Evolutionary conservation across 306 rosid genomes (phyloP).

Genomic region (Trifolium fragiferum): DNA sequence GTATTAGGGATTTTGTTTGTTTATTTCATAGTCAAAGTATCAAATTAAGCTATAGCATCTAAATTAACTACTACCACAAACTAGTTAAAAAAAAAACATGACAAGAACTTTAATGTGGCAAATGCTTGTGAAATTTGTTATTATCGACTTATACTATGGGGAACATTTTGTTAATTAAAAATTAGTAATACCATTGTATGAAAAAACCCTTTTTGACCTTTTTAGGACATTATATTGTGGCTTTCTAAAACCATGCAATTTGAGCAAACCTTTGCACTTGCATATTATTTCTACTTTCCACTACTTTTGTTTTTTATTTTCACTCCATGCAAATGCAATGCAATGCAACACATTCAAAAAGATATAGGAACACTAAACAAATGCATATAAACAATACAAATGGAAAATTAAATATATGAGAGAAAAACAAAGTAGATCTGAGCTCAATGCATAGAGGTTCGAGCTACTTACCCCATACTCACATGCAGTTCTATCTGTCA

Average conservation of each 20-base stretch:
- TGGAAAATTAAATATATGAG: constrained; percentile 29
- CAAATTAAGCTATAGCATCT: constrained; percentile 14
- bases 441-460: constrained; percentile 65
- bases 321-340: constrained; percentile 3
- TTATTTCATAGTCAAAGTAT: constrained; percentile 30
- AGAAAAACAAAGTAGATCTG: constrained; percentile 47
- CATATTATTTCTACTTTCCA: constrained; percentile 34
- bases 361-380: constrained; percentile 41
- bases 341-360: constrained; percentile 44
- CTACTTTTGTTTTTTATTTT: constrained; percentile 25
- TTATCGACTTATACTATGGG: not conserved
- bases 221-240: constrained; percentile 43
- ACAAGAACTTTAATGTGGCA: too few relatives aligned
- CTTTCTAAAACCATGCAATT: constrained; percentile 41
- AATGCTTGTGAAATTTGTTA: too few relatives aligned
- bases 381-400: constrained; percentile 36
- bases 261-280: constrained; percentile 35
- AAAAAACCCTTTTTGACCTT: constrained; percentile 40
- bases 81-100: not conserved
- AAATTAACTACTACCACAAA: constrained; percentile 7
- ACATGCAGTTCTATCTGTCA: constrained; percentile 63
- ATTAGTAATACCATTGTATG: constrained; percentile 15
- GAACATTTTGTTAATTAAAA: constrained; percentile 34
- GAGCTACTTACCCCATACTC: constrained; percentile 63
- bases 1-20: constrained; percentile 24